Evolutionary conservation across 306 rosid genomes (phyloP), one percentile per base, ranked within the genome.

Genomic region (Medicago lupulina): DNA sequence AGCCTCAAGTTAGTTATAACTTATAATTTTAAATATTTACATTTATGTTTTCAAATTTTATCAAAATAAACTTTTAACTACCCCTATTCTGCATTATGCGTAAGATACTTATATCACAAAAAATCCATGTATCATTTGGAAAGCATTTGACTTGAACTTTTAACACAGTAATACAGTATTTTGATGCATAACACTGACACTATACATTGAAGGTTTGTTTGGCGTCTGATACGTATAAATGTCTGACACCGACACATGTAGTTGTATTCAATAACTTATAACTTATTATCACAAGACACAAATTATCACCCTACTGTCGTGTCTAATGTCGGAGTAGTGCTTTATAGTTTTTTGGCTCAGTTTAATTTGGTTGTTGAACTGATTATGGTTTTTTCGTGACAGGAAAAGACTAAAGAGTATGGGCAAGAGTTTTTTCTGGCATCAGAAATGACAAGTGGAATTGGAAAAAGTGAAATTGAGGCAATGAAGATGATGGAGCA

Each of bases 321-420:
- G 53, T 47, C 7, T 7, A 1, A 4, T 47, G 2, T 47, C 16
- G 1, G 7, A 2, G 16, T 13, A 14, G 6, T 49, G 54, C 17
- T 49, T 49, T 2, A 2, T 49, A 49, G 8, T 14, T 3, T 28
- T 12, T 12, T 31, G 17, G 5, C n/a, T 58, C 39, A 34, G 25
- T 25, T 69, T 38, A 28, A 21, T 53, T 67, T 9, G 4, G 46
- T 14, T 16, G 23, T 51, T 51, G 63, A 63, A 6, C 1, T 36
- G 51, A 7, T 49, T 66, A 59, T 28, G 73, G 0, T 0, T 44
- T 38, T 78, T 0, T 3, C 74, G 75, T 69, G 23, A 81, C 51
- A 86, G 93, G 93, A 89, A 66, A 83, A 51, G 70, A 67, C 87
- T 46, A 10, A 74, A 7, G 82, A 86, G 67, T 89, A 82, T n/a